Evolutionary conservation across 768 basidiomycete genomes (phyloP).

Genomic region (Cystobasidiopsis lactophilus): DNA sequence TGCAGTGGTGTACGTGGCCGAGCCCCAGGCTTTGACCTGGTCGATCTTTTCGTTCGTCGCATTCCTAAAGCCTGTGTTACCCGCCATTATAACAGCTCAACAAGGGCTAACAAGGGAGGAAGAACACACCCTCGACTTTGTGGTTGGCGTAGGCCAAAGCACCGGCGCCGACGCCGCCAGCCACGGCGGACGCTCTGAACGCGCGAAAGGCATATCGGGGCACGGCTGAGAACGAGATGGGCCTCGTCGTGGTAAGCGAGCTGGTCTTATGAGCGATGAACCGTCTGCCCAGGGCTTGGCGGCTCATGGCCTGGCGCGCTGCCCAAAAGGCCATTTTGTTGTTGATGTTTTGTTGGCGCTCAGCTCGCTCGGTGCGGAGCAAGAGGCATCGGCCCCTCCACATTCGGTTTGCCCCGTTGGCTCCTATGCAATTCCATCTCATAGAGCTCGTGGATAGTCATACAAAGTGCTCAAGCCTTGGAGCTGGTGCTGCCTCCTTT

Average conservation of each 20-base stretch:
- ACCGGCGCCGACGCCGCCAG: slow-evolving; percentile 47
- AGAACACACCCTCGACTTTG: slow-evolving; percentile 65
- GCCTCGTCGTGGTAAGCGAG: neutral
- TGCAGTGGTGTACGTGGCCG: neutral
- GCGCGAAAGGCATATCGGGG: neutral
- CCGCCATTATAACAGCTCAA: slow-evolving; percentile 16
- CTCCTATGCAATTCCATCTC: too few species aligned
- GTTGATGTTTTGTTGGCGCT: too few species aligned
- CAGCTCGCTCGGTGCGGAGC: too few species aligned
- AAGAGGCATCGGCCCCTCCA: too few species aligned
- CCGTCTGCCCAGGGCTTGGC: too few species aligned
- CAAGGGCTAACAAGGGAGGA: neutral
- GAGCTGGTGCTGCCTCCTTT: too few species aligned
- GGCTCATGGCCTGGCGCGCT: too few species aligned
- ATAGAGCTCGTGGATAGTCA: too few species aligned
- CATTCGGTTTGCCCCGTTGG: too few species aligned
- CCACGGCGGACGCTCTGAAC: neutral
- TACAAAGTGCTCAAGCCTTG: too few species aligned
- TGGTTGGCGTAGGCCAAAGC: slow-evolving; percentile 86
- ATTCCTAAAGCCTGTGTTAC: neutral
- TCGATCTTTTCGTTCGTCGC: slow-evolving; percentile 7
- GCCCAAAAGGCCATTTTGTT: too few species aligned
- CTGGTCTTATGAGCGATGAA: too few species aligned
- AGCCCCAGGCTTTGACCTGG: slow-evolving; percentile 4
- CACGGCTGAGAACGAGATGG: neutral